These are phyloP conservation scores for Fonsecaea monophora DNA, from an alignment of 2,329 filamentous ascomycete species.

Conservation along the genomic window DNA sequence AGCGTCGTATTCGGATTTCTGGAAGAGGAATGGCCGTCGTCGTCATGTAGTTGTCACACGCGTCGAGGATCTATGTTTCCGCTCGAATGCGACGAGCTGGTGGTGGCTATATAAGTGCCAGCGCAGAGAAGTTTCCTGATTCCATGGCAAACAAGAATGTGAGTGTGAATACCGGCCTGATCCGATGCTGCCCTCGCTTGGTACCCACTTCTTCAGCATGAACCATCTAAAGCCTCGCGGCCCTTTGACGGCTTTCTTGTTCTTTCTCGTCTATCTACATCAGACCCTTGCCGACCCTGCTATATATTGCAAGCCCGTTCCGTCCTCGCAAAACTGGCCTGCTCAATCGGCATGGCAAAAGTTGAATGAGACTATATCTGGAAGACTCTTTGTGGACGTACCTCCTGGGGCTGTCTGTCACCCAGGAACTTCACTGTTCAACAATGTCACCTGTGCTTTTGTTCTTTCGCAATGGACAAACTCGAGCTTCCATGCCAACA, in stretches of 20 bases:
- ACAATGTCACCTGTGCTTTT: slow-evolving; percentile 8
- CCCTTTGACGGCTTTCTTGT: not conserved
- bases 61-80: not conserved
- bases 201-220: not conserved
- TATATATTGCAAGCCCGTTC: slow-evolving; percentile 10
- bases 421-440: not conserved
- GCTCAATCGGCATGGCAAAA: not conserved
- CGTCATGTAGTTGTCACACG: no score
- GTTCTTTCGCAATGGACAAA: slow-evolving; percentile 4
- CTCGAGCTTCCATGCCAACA: slow-evolving; percentile 9
- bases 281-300: not conserved
- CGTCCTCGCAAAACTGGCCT: slow-evolving; percentile 8
- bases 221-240: not conserved
- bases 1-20: not conserved
- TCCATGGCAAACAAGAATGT: not conserved
- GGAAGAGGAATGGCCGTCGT: not conserved
- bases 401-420: slow-evolving; percentile 17
- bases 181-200: not conserved
- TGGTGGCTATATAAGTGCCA: not conserved
- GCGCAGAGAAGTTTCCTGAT: not conserved
- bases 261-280: not conserved
- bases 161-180: not conserved
- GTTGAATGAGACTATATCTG: slow-evolving; percentile 5
- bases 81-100: not conserved
- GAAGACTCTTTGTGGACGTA: not conserved